Conservation (phyloP, 2,329 filamentous ascomycete genomes). For the Trichoderma hamatum region DNA sequence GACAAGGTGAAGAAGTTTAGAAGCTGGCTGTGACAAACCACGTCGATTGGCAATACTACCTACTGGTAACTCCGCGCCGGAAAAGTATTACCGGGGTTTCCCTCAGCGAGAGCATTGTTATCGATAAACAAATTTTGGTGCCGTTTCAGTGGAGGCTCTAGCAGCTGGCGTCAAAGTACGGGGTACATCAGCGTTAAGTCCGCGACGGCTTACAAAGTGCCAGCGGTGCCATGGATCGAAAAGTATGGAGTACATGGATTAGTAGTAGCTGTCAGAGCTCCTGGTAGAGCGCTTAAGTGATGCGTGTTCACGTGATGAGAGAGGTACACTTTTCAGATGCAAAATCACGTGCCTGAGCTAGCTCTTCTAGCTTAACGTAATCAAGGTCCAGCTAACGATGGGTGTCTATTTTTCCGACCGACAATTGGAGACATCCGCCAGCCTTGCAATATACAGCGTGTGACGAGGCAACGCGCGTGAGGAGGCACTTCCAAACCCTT, state of each 20-base stretch:
- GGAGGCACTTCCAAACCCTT: constrained; percentile 17
- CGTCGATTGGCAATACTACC: constrained; percentile 14
- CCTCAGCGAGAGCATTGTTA: constrained; percentile 1
- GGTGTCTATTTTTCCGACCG: constrained; percentile 39
- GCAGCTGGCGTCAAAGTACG: not conserved
- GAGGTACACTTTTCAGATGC: not conserved
- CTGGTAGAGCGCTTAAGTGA: not conserved
- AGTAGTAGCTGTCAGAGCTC: not conserved
- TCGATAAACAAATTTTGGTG: constrained; percentile 14
- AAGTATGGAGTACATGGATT: constrained; percentile 16
- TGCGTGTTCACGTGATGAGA: not conserved
- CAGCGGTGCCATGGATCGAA: not conserved
- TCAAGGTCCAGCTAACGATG: constrained; percentile 19
- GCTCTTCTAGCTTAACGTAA: not conserved
- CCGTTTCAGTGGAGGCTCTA: not conserved
- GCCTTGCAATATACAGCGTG: constrained; percentile 25
- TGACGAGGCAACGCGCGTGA: constrained; percentile 26
- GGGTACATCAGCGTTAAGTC: not conserved
- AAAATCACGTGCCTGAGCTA: not conserved
- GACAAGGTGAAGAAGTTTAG: constrained; percentile 10
- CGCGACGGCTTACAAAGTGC: not conserved
- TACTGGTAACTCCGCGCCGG: constrained; percentile 25
- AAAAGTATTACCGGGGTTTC: constrained; percentile 16
- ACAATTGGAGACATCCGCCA: constrained; percentile 35
- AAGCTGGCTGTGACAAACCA: constrained; percentile 17